These are phyloP conservation scores for Styphnolobium japonicum DNA, from an alignment of 306 rosid species.

Conservation along the genomic window DNA sequence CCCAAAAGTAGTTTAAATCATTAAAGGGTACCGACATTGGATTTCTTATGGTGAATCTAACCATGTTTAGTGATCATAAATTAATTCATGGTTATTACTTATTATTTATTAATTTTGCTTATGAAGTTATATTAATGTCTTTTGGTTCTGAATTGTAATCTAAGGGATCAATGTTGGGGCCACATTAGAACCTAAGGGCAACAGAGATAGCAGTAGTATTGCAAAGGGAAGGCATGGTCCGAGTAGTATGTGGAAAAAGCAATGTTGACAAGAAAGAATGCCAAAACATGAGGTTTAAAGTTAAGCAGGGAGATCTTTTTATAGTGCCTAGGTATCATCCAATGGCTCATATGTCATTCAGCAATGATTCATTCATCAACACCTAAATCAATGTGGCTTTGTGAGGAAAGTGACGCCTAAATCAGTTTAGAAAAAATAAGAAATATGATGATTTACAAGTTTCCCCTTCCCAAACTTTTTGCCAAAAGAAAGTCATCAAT, in stretches of 20 bases:
- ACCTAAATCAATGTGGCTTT: no score
- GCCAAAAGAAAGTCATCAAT: no score
- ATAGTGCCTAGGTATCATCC: conserved; percentile 73
- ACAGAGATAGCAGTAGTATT: conserved; percentile 63
- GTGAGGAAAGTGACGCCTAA: no score
- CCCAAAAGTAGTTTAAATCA: conserved; percentile 32
- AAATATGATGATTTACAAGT: no score
- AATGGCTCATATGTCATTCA: conserved; percentile 88
- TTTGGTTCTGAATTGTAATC: background rate
- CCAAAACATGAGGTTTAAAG: conserved; percentile 61
- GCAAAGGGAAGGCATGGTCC: conserved; percentile 73
- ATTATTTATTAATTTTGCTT: background rate
- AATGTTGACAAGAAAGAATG: conserved; percentile 30
- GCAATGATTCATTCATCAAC: conserved; percentile 53
- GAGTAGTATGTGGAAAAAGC: conserved; percentile 56
- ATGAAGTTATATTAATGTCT: background rate
- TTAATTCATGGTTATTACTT: background rate
- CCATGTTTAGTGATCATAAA: conserved; percentile 44
- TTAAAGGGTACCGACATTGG: conserved; percentile 56
- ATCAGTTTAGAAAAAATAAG: no score
- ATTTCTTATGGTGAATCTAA: conserved; percentile 70
- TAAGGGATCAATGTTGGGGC: conserved; percentile 91
- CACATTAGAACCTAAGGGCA: conserved; percentile 87
- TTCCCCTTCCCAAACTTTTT: no score
- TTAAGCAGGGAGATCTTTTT: conserved; percentile 69